Evolutionary conservation across 768 basidiomycete genomes (phyloP).

Genomic region (Pholiota conissans): DNA sequence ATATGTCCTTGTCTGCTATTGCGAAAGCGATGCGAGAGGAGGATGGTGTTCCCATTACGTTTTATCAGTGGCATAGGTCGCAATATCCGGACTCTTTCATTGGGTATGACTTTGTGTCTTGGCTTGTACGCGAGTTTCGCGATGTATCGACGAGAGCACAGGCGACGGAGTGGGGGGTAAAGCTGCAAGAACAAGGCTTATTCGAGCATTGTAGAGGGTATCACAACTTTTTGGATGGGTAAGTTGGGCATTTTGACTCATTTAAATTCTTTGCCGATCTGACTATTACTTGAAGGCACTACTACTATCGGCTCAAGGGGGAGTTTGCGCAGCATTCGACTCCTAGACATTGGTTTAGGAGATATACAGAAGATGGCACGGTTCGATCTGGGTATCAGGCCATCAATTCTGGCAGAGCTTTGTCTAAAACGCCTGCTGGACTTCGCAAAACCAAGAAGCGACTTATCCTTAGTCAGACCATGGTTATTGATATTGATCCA

Average conservation of each 20-base stretch:
- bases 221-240: slow-evolving; percentile 91
- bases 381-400: slow-evolving; percentile 12
- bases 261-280: neutral
- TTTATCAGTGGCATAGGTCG: slow-evolving; percentile 78
- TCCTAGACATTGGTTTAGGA: slow-evolving; percentile 68
- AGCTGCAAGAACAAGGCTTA: slow-evolving; percentile 76
- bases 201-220: slow-evolving; percentile 80
- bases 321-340: slow-evolving; percentile 75
- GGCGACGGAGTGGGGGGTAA: slow-evolving; percentile 76
- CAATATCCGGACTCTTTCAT: slow-evolving; percentile 83
- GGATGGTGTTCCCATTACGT: slow-evolving; percentile 80
- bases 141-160: slow-evolving; percentile 85
- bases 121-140: slow-evolving; percentile 89
- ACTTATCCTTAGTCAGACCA: slow-evolving; percentile 82
- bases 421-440: slow-evolving; percentile 29
- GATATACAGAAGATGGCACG: slow-evolving; percentile 47
- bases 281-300: slow-evolving; percentile 55
- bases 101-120: slow-evolving; percentile 86
- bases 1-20: slow-evolving; percentile 61
- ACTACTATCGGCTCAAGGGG: slow-evolving; percentile 82
- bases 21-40: slow-evolving; percentile 87
- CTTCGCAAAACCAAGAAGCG: slow-evolving; percentile 55
- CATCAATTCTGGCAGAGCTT: slow-evolving; percentile 8
- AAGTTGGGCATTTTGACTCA: slow-evolving; percentile 22
- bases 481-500: slow-evolving; percentile 86